phyloP scores from a whole-genome alignment of 2,329 filamentous ascomycete genomes.

The Phoma sp. region DNA sequence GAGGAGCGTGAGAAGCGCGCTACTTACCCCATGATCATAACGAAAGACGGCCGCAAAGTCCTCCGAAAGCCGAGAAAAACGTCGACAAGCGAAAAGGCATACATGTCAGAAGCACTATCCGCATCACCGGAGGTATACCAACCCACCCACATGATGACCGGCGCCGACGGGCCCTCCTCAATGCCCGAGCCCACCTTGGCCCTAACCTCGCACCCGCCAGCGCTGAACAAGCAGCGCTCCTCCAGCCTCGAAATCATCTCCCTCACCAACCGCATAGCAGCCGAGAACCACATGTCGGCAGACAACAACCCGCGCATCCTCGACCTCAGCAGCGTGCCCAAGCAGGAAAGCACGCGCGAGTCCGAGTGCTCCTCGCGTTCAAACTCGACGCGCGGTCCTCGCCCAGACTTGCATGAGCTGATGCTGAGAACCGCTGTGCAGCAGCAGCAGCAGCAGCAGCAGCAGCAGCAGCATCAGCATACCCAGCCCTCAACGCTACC shows the following conservation, averaged over 20 bases:
- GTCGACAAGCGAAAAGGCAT: not conserved
- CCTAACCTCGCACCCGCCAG: not conserved
- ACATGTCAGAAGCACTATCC: not conserved
- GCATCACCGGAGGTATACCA: not conserved
- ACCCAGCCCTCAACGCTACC: not conserved
- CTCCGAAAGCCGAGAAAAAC: not conserved
- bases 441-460: not conserved
- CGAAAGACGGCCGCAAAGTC: conserved; percentile 15
- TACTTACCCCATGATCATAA: conserved; percentile 7
- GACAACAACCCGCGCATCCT: conserved; percentile 16
- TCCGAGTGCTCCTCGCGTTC: not conserved
- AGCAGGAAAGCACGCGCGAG: not conserved
- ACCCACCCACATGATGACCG: conserved; percentile 13
- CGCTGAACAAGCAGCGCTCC: not conserved
- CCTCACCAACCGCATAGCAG: conserved; percentile 4
- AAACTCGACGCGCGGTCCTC: not conserved
- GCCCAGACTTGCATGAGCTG: not conserved
- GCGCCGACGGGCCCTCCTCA: conserved; percentile 3
- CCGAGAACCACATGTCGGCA: conserved; percentile 10
- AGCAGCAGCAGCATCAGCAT: not conserved
- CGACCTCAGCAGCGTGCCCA: conserved; percentile 20
- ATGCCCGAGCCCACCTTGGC: conserved; percentile 11
- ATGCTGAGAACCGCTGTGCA: not conserved
- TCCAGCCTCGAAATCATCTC: conserved; percentile 31
- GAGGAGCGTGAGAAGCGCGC: conserved; percentile 5